Conservation (phyloP, 305 asterid genomes). For the Ajuga reptans region DNA sequence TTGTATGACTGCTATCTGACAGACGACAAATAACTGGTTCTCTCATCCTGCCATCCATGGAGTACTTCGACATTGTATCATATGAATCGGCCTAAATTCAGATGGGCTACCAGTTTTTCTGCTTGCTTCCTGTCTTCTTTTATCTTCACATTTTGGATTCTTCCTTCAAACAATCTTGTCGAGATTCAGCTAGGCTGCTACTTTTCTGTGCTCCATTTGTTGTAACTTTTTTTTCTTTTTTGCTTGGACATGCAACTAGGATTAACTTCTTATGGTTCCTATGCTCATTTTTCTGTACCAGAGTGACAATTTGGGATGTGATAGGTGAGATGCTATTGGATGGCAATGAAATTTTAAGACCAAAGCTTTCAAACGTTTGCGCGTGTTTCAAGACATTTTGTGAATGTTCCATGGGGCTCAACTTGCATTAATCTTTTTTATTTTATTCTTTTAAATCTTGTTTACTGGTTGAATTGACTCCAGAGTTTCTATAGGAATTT, state of each 20-base stretch:
- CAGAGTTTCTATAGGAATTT: constrained; percentile 51
- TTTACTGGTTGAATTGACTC: constrained; percentile 18
- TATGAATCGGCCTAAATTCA: neutral
- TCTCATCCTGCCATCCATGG: neutral
- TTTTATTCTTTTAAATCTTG: neutral
- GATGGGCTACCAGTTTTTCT: neutral
- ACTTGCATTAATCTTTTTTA: neutral
- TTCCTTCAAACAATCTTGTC: neutral
- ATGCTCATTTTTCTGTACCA: neutral
- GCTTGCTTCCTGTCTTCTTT: neutral
- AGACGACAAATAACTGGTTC: neutral
- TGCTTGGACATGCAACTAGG: neutral
- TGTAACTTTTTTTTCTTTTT: neutral
- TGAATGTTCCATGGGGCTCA: neutral
- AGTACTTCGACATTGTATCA: constrained; percentile 1
- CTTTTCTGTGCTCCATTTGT: neutral
- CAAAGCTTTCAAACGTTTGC: neutral
- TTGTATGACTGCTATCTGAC: neutral
- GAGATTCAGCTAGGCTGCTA: neutral
- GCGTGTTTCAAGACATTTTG: constrained; percentile 3
- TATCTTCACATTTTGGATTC: neutral
- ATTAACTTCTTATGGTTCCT: neutral
- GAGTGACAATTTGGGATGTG: neutral
- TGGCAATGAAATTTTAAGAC: neutral
- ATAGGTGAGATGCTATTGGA: constrained; percentile 2